phyloP scores from a whole-genome alignment of 768 basidiomycete genomes.

The Kwoniella newhampshirensis region DNA sequence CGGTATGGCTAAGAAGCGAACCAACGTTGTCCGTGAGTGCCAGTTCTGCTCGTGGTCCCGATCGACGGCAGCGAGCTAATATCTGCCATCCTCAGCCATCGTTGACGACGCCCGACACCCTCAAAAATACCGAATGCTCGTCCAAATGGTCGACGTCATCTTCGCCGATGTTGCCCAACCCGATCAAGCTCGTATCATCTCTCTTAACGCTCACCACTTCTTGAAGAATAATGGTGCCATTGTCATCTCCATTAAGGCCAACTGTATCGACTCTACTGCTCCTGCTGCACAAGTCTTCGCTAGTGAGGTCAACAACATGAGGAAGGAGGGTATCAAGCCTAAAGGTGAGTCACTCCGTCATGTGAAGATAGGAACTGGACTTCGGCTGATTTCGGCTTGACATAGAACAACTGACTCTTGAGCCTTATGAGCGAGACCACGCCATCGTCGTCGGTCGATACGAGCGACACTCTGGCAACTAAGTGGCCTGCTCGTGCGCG shows the following conservation, averaged over 20 bases:
- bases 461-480: constrained; percentile 43
- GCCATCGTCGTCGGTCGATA: constrained; percentile 54
- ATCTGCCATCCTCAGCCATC: constrained; percentile 59
- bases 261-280: constrained; percentile 95
- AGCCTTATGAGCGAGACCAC: constrained; percentile 59
- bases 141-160: constrained; percentile 92
- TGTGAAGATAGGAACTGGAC: neutral
- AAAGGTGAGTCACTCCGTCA: constrained; percentile 56
- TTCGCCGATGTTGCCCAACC: constrained; percentile 99
- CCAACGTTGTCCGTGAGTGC: constrained; percentile 86
- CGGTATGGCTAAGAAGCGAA: constrained; percentile 98
- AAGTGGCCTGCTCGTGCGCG: neutral
- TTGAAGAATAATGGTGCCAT: constrained; percentile 88
- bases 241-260: constrained; percentile 98
- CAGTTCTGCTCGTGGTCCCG: neutral
- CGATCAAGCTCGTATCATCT: constrained; percentile 96
- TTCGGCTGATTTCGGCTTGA: constrained; percentile 1
- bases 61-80: too few species aligned
- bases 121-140: constrained; percentile 94
- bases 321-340: constrained; percentile 80
- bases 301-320: constrained; percentile 76
- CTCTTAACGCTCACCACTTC: constrained; percentile 90
- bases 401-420: constrained; percentile 83
- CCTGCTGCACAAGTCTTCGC: constrained; percentile 88
- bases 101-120: constrained; percentile 96